A percentile compares a stretch with the other conserved stretches of the same genome.
Evolutionary conservation across 75 land plant genomes (phyloP).

Genomic region (Sequoia sempervirens): DNA sequence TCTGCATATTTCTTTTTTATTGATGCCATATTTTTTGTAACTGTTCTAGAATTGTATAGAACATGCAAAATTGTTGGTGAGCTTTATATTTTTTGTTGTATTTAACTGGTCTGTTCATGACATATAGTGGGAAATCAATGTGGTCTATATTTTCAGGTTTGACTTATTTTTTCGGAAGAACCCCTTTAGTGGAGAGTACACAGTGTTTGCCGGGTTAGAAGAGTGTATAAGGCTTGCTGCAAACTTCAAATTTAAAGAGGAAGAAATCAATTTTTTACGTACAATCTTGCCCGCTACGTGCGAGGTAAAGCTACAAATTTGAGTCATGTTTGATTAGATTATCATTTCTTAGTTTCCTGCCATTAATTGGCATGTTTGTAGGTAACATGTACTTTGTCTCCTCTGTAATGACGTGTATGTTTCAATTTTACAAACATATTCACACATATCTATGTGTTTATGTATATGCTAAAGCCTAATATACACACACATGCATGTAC

Average conservation of each 20-base stretch:
- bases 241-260: constrained; percentile 66
- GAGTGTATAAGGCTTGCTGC: constrained; percentile 90
- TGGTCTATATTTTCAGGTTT: constrained; percentile 52
- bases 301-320: constrained; percentile 44
- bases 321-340: not conserved
- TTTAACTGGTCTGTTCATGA: not conserved
- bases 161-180: constrained; percentile 83
- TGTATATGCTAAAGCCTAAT: too few species aligned
- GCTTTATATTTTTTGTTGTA: not conserved
- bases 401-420: not conserved
- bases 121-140: not conserved
- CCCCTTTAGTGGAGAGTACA: constrained; percentile 96
- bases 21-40: not conserved
- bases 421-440: too few species aligned
- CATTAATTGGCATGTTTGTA: too few species aligned
- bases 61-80: not conserved
- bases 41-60: not conserved
- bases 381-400: not conserved
- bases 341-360: not conserved
- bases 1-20: not conserved
- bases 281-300: constrained; percentile 58
- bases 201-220: constrained; percentile 91
- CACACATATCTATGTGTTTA: too few species aligned
- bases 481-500: too few species aligned
- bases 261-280: constrained; percentile 63